phyloP scores from a whole-genome alignment of 768 basidiomycete genomes.

The Russula sp. region DNA sequence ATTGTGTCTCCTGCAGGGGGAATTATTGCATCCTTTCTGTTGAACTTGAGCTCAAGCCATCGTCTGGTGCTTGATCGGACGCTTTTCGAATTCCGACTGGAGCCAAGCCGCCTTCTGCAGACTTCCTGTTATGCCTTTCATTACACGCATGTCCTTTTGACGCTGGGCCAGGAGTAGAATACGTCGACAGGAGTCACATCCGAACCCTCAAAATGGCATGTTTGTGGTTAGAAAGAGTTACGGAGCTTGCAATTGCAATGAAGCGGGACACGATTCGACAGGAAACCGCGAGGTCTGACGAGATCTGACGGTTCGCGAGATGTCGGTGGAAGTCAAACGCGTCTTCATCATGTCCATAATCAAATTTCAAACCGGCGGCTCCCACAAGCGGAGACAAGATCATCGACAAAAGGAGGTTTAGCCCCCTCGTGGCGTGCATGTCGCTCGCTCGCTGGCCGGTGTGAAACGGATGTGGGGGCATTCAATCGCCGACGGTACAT shows the following conservation, averaged over 20 bases:
- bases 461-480: constrained; percentile 13
- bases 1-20: constrained; percentile 33
- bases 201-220: background rate
- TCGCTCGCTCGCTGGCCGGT: constrained; percentile 12
- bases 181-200: constrained; percentile 1
- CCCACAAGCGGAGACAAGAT: constrained; percentile 13
- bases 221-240: constrained; percentile 5
- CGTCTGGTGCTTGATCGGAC: constrained; percentile 5
- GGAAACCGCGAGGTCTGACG: constrained; percentile 17
- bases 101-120: constrained; percentile 21
- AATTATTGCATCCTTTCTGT: constrained; percentile 34
- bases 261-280: constrained; percentile 5
- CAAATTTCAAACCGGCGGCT: constrained; percentile 19
- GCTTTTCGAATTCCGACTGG: constrained; percentile 10
- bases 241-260: constrained; percentile 11
- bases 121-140: constrained; percentile 20
- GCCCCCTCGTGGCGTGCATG: constrained; percentile 16
- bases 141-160: constrained; percentile 11
- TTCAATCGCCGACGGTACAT: constrained; percentile 15
- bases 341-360: constrained; percentile 8
- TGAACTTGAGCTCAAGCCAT: constrained; percentile 8
- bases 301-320: constrained; percentile 2
- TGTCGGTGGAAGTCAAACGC: constrained; percentile 18
- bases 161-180: constrained; percentile 6
- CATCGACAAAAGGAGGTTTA: constrained; percentile 14